phyloP scores from a whole-genome alignment of 192 early-diverging fungal species.

The Chytriomyces confervae region DNA sequence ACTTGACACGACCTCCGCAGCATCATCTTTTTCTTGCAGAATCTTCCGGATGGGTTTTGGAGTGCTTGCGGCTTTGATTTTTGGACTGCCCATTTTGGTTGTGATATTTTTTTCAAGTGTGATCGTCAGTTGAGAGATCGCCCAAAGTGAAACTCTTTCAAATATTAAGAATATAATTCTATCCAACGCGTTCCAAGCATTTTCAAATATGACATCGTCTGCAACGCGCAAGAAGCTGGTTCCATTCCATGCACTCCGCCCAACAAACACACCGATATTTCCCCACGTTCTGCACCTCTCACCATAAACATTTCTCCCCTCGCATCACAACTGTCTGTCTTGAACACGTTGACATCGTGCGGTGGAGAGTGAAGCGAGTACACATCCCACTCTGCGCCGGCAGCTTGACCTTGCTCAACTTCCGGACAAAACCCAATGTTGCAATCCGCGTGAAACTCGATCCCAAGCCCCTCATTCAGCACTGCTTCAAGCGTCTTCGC shows the following conservation, averaged over 20 bases:
- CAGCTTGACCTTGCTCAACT: neutral
- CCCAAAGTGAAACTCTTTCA: neutral
- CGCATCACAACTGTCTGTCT: neutral
- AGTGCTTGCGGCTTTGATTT: neutral
- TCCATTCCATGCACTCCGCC: conserved; percentile 21
- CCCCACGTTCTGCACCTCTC: conserved; percentile 8
- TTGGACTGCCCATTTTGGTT: neutral
- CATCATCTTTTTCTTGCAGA: neutral
- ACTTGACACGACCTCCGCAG: neutral
- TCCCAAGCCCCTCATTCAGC: conserved; percentile 14
- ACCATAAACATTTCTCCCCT: neutral
- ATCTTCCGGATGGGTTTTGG: neutral
- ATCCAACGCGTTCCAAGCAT: conserved; percentile 21
- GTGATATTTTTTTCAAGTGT: neutral
- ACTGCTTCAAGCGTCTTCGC: neutral
- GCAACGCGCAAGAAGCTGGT: neutral
- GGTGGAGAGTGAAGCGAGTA: conserved; percentile 6
- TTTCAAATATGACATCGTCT: conserved; percentile 13
- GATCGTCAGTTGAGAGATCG: neutral
- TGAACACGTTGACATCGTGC: conserved; percentile 2
- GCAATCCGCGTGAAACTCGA: conserved; percentile 32
- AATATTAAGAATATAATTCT: conserved; percentile 16
- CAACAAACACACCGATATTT: conserved; percentile 23
- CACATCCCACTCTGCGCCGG: neutral
- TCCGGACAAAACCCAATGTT: conserved; percentile 18